phyloP scores from a whole-genome alignment of 805 yeast species.

The Candida silvicultrix region DNA sequence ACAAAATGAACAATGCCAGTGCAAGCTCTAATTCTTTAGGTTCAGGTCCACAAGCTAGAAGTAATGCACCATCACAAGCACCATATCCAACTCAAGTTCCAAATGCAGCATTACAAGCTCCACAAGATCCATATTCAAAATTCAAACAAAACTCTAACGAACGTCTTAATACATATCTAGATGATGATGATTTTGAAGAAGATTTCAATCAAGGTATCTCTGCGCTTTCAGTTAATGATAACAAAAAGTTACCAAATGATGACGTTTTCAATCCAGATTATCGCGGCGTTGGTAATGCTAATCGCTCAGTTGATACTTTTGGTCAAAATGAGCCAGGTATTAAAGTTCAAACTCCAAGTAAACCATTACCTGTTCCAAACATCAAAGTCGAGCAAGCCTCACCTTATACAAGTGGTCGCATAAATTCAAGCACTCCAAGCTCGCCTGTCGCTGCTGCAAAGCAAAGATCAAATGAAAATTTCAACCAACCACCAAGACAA shows the following conservation, averaged over 20 bases:
- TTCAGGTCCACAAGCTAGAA: background rate
- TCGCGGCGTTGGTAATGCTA: background rate
- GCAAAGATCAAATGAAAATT: slow-evolving; percentile 1
- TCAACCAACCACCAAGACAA: slow-evolving; percentile 4
- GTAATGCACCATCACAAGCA: background rate
- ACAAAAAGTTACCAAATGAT: slow-evolving; percentile 1
- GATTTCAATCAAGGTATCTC: slow-evolving; percentile 21
- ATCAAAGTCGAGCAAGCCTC: slow-evolving; percentile 9
- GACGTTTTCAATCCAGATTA: slow-evolving; percentile 25
- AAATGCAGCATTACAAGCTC: background rate
- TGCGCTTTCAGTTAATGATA: slow-evolving; percentile 11
- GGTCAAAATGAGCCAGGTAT: slow-evolving; percentile 7
- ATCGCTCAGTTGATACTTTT: slow-evolving; percentile 1
- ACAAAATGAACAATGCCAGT: background rate
- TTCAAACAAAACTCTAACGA: slow-evolving; percentile 5
- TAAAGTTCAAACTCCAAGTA: slow-evolving; percentile 9
- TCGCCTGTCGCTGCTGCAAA: slow-evolving; percentile 8
- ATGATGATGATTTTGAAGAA: slow-evolving; percentile 21
- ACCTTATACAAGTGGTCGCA: slow-evolving; percentile 5
- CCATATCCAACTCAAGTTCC: background rate
- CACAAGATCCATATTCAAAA: slow-evolving; percentile 1
- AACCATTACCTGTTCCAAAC: slow-evolving; percentile 9
- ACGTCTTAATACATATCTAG: slow-evolving; percentile 2
- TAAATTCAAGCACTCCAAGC: background rate
- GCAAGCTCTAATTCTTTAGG: background rate